These are phyloP conservation scores for Aphanomyces cochlioides DNA, from an alignment of 352 stramenopile genomes.

Conservation along the genomic window DNA sequence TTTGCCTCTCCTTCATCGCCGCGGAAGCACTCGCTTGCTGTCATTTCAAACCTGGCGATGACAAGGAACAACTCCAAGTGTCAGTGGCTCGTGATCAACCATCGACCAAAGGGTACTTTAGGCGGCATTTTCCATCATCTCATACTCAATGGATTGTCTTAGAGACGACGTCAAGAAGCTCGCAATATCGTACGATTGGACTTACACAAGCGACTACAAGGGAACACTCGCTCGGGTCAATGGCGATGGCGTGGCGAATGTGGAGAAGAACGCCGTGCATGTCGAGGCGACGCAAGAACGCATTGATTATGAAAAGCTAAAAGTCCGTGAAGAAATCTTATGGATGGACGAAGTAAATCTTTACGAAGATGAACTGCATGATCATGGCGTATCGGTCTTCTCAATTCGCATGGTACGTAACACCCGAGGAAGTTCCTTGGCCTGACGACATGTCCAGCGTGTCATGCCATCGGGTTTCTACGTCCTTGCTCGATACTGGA, in stretches of 20 bases:
- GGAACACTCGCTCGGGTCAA: constrained; percentile 56
- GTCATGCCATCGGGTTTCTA: constrained; percentile 84
- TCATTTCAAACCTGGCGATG: constrained; percentile 45
- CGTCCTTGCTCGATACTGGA: constrained; percentile 72
- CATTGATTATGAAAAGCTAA: constrained; percentile 75
- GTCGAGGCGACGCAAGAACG: constrained; percentile 49
- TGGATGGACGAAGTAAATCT: constrained; percentile 80
- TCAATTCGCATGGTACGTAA: constrained; percentile 72
- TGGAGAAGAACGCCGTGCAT: constrained; percentile 35
- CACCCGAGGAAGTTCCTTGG: too few relatives aligned
- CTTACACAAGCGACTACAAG: constrained; percentile 80
- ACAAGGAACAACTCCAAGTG: constrained; percentile 71
- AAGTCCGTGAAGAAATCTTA: constrained; percentile 75
- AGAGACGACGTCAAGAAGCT: constrained; percentile 80
- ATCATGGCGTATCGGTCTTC: constrained; percentile 74
- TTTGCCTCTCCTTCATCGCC: constrained; percentile 75
- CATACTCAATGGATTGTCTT: too few relatives aligned
- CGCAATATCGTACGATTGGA: constrained; percentile 82
- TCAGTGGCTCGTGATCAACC: constrained; percentile 60
- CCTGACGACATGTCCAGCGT: constrained; percentile 37
- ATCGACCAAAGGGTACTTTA: not conserved
- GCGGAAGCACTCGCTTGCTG: constrained; percentile 70
- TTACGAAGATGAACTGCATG: constrained; percentile 81
- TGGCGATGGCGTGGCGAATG: constrained; percentile 10
- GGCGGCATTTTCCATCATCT: not conserved